Evolutionary conservation across 148 eudicot species (phyloP).

Genomic region (Fallopia convolvulus): DNA sequence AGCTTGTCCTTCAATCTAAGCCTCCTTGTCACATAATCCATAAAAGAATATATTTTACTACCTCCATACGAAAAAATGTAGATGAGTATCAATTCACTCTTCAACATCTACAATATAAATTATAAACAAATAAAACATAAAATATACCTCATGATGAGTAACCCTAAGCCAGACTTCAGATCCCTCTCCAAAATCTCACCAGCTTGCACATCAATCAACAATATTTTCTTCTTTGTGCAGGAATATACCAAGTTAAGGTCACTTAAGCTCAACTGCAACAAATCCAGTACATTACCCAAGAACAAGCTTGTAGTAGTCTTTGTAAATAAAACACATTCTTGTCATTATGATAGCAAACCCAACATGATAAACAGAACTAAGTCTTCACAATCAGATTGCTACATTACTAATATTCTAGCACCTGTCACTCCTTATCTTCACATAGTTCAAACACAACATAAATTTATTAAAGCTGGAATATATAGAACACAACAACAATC

Average conservation of each 20-base stretch:
- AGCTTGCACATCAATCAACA: no score
- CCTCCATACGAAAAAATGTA: slow-evolving; percentile 36
- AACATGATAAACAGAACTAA: not conserved
- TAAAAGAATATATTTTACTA: slow-evolving; percentile 80
- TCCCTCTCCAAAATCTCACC: no score
- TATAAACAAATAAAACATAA: not conserved
- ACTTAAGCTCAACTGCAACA: no score
- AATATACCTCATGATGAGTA: no score
- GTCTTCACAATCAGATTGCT: not conserved
- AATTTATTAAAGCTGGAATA: not conserved
- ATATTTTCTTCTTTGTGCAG: no score
- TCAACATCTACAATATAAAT: not conserved
- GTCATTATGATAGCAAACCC: not conserved
- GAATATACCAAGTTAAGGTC: no score
- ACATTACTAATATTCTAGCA: not conserved
- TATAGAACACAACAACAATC: not conserved
- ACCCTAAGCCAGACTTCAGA: no score
- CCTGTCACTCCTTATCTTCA: not conserved
- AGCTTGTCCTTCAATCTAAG: no score
- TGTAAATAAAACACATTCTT: no score
- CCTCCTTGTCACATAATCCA: no score
- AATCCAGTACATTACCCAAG: no score
- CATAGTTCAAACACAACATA: not conserved
- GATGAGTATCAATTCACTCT: not conserved
- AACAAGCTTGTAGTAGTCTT: not conserved